A percentile compares a stretch with the other conserved stretches of the same genome.
phyloP scores from a whole-genome alignment of 352 stramenopile species.

The Phytophthora niederhauseri region DNA sequence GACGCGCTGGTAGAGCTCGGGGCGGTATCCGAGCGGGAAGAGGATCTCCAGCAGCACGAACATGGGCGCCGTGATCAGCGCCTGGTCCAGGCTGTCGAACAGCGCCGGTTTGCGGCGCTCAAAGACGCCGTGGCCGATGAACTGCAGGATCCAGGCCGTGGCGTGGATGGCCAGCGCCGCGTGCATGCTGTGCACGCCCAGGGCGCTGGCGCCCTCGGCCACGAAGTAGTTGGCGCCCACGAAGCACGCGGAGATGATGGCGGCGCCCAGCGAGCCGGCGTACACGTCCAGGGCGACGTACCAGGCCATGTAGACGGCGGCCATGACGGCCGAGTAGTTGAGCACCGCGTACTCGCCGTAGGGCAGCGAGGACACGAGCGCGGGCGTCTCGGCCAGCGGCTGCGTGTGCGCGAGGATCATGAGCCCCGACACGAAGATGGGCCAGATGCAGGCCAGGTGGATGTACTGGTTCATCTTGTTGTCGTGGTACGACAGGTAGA shows the following conservation, averaged over 20 bases:
- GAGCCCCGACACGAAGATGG: constrained; percentile 83
- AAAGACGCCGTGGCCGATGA: constrained; percentile 88
- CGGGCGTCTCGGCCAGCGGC: constrained; percentile 40
- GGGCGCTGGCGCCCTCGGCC: constrained; percentile 33
- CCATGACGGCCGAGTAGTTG: constrained; percentile 68
- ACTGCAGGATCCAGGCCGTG: constrained; percentile 71
- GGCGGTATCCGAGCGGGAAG: constrained; percentile 81
- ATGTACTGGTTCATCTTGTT: constrained; percentile 87
- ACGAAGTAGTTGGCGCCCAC: constrained; percentile 71
- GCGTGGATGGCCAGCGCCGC: constrained; percentile 66
- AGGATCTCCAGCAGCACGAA: constrained; percentile 90
- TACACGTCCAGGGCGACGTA: constrained; percentile 77
- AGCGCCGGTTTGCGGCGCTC: constrained; percentile 88
- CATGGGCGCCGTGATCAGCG: constrained; percentile 82
- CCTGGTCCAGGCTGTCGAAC: constrained; percentile 88
- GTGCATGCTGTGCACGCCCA: constrained; percentile 61
- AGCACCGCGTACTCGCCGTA: constrained; percentile 61
- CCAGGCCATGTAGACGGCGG: constrained; percentile 79
- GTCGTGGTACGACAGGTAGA: constrained; percentile 90
- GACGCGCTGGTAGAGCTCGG: constrained; percentile 67
- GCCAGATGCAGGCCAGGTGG: constrained; percentile 89
- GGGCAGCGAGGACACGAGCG: constrained; percentile 37
- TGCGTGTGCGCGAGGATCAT: constrained; percentile 66
- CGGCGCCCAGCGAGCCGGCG: constrained; percentile 63
- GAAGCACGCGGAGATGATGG: constrained; percentile 56